Percentiles rank a stretch among this genome's conserved stretches.
phyloP scores from a whole-genome alignment of 2,329 filamentous ascomycete genomes.

The Proliferodiscus dingleyae region DNA sequence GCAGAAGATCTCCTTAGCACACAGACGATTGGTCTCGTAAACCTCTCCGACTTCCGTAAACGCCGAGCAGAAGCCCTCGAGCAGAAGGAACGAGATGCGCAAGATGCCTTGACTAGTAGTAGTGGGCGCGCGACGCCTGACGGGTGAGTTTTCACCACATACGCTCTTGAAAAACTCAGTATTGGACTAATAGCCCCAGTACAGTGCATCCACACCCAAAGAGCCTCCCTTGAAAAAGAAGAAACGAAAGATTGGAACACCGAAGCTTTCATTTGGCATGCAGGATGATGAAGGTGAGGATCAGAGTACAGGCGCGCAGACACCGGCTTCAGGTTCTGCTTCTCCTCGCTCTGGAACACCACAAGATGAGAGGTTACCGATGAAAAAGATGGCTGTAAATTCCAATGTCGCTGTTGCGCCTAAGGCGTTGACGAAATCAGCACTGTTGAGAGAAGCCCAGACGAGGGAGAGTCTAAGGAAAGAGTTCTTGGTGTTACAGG shows the following conservation, averaged over 20 bases:
- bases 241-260: conserved; percentile 43
- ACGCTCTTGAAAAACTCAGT: conserved; percentile 15
- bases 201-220: conserved; percentile 39
- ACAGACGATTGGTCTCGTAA: conserved; percentile 71
- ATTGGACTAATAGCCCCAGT: conserved; percentile 27
- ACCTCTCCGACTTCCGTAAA: conserved; percentile 92
- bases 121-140: conserved; percentile 40
- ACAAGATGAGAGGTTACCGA: conserved; percentile 21
- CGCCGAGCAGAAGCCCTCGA: conserved; percentile 91
- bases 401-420: conserved; percentile 59
- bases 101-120: conserved; percentile 50
- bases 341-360: conserved; percentile 30
- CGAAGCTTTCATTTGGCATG: conserved; percentile 59
- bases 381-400: conserved; percentile 57
- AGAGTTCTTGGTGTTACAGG: conserved; percentile 78
- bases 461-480: conserved; percentile 69
- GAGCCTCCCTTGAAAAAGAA: conserved; percentile 34
- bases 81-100: conserved; percentile 76
- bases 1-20: conserved; percentile 32
- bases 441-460: conserved; percentile 73
- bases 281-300: conserved; percentile 41
- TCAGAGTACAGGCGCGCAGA: conserved; percentile 35
- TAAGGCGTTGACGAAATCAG: conserved; percentile 69
- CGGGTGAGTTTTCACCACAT: conserved; percentile 58
- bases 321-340: conserved; percentile 17